Evolutionary conservation across 257 asterid species (phyloP).

Genomic region (Lantana camara): DNA sequence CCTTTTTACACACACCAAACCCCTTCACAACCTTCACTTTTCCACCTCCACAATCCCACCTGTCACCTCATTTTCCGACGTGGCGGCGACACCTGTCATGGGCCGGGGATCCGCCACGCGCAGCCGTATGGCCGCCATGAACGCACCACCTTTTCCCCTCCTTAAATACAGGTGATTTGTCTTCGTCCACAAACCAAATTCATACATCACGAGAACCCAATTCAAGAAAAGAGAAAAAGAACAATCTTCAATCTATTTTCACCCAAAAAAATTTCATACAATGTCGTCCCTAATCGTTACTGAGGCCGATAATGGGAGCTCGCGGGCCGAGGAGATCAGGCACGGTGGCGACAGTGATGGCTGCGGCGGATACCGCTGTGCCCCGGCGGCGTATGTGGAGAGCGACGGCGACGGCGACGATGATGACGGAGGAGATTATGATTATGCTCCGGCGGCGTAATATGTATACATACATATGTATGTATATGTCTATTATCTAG

Average conservation of each 20-base stretch:
- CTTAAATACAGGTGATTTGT: background rate
- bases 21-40: background rate
- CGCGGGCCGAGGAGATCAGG: conserved; percentile 10
- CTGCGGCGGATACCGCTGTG: background rate
- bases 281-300: background rate
- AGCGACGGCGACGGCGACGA: conserved; percentile 33
- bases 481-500: too few relatives aligned
- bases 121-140: conserved; percentile 12
- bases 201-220: conserved; percentile 1
- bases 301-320: background rate
- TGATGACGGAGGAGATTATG: conserved; percentile 28
- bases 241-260: too few relatives aligned
- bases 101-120: conserved; percentile 24
- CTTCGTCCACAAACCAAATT: conserved; percentile 6
- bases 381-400: background rate
- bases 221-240: background rate
- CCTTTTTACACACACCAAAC: conserved; percentile 8
- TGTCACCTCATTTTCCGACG: conserved; percentile 24
- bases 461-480: too few relatives aligned
- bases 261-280: too few relatives aligned
- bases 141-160: conserved; percentile 4
- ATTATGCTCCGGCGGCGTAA: conserved; percentile 40
- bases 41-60: conserved; percentile 9
- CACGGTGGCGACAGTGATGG: background rate
- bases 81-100: conserved; percentile 24